phyloP scores from a whole-genome alignment of 768 basidiomycete genomes.

The Pisolithus albus region DNA sequence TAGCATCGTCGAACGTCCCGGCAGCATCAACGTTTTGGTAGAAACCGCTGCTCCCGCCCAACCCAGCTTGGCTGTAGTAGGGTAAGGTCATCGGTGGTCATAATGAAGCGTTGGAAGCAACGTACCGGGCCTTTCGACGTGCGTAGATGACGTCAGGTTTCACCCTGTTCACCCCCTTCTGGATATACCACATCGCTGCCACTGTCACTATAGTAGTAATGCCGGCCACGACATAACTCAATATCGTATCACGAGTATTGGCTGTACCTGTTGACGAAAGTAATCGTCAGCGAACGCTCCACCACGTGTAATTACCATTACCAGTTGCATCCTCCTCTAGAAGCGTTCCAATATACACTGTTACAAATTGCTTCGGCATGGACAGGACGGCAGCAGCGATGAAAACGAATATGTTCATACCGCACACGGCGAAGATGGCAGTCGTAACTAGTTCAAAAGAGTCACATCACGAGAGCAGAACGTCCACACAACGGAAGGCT shows the following conservation, averaged over 20 bases:
- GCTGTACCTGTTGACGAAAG: conserved; percentile 14
- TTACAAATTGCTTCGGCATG: conserved; percentile 85
- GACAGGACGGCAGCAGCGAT: conserved; percentile 74
- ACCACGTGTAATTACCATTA: neutral
- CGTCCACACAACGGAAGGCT: conserved; percentile 18
- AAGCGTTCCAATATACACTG: conserved; percentile 84
- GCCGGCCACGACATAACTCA: conserved; percentile 62
- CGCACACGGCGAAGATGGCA: conserved; percentile 82
- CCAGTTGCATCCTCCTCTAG: conserved; percentile 43
- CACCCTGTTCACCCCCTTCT: conserved; percentile 57
- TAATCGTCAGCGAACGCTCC: neutral
- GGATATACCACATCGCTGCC: conserved; percentile 80
- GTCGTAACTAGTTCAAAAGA: conserved; percentile 58
- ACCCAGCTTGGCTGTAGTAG: conserved; percentile 46
- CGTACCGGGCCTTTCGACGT: conserved; percentile 63
- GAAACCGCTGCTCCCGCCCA: conserved; percentile 25
- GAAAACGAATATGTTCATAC: conserved; percentile 77
- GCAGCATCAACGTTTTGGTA: conserved; percentile 24
- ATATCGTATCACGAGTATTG: conserved; percentile 46
- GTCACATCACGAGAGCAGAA: conserved; percentile 1
- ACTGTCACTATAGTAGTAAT: conserved; percentile 68
- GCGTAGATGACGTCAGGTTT: conserved; percentile 65
- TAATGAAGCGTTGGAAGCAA: neutral
- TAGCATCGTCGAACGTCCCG: conserved; percentile 25
- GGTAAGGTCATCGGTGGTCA: conserved; percentile 2